A percentile compares a stretch with the other conserved stretches of the same genome.
Conservation (phyloP, 768 basidiomycete species). For the Leucogyrophana mollusca region DNA sequence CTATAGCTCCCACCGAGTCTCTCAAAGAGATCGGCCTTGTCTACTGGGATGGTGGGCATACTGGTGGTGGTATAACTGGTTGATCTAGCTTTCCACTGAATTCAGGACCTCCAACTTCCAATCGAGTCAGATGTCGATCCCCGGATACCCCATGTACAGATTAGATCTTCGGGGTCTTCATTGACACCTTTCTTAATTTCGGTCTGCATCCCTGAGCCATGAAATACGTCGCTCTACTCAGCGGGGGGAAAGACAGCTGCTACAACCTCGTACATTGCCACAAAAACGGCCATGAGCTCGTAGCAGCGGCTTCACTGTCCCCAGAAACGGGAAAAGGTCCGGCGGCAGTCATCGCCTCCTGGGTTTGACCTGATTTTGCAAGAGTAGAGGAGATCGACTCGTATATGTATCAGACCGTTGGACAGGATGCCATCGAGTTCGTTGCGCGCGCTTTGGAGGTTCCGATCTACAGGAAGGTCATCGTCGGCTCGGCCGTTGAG, state of each 20-base stretch:
- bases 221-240: constrained; percentile 93
- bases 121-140: constrained; percentile 4
- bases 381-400: constrained; percentile 95
- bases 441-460: constrained; percentile 84
- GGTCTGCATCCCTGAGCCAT: constrained; percentile 39
- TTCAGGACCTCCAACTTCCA: neutral
- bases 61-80: constrained; percentile 1
- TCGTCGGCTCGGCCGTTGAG: constrained; percentile 77
- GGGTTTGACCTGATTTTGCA: neutral
- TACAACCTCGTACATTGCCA: constrained; percentile 91
- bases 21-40: constrained; percentile 93
- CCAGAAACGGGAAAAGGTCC: constrained; percentile 85
- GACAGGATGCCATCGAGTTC: constrained; percentile 87
- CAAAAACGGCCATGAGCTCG: constrained; percentile 80
- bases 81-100: neutral
- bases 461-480: constrained; percentile 81
- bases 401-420: constrained; percentile 98
- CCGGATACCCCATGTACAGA: constrained; percentile 4
- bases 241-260: constrained; percentile 97
- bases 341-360: constrained; percentile 21
- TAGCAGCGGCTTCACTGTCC: constrained; percentile 86
- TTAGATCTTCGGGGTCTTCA: neutral
- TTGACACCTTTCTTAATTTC: constrained; percentile 2
- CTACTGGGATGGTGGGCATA: constrained; percentile 95
- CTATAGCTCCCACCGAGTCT: constrained; percentile 82